Base-by-base conservation (phyloP, 2,329 filamentous ascomycete species). In the Aspergillus flavus region DNA sequence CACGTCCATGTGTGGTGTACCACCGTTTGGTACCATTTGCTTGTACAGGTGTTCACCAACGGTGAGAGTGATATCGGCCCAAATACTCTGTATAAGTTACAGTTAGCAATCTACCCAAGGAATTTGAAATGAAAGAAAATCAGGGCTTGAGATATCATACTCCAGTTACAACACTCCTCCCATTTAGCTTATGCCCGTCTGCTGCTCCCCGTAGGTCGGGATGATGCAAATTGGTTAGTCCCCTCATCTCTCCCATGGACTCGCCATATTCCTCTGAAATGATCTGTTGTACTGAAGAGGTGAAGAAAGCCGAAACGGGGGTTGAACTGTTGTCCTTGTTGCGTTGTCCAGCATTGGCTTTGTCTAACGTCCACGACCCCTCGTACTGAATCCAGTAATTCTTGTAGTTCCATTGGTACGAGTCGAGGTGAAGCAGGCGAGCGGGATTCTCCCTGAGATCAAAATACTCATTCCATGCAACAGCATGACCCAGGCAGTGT, bases 391-490 rank as follows among this genome's bases (percentile, higher is more conserved):
- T 82, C 89, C 89, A 91, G 78, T 92, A 91, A 68, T 86, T 87
- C 81, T 91, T 91, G 66, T 86, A 81, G 71, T 92, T 88, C 74
- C 89, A 93, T 1, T 83, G 83, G 72, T 92, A 93, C 0, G 85
- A 83, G 2, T 89, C 89, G 2, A 93, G 78, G 30, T 86, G 80
- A 11, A 91, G 78, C 19, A 92, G 79, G 55, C 84, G 81, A 46
- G 88, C 83, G 0, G 83, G 82, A 46, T 79, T 73, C 69, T 87
- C 85, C 73, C 87, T 90, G 59, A 86, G 82, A 59, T 82, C 80
- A 75, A 90, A 87, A 71, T 86, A 91, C 75, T 92, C 91, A 64
- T 89, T 85, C 85, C 91, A 94, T 74, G 89, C 83, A 60, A 93
- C 79, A 52, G 83, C 79, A 5, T 91, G 78, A 32, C 91, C 91